phyloP scores from a whole-genome alignment of 306 rosid genomes.

The Trifolium repens region DNA sequence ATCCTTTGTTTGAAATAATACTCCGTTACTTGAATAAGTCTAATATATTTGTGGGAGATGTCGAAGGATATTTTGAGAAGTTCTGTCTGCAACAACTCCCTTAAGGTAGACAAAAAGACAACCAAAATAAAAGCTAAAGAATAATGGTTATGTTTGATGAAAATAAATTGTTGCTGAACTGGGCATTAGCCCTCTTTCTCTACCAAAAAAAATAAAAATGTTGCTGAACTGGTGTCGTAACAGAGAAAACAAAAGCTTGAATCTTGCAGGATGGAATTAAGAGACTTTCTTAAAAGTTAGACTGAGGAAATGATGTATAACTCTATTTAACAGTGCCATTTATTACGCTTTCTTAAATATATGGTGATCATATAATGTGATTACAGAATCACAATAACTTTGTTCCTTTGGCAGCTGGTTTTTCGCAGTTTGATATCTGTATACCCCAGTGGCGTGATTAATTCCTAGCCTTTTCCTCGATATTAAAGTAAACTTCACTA shows the following conservation, averaged over 20 bases:
- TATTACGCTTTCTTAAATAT: background rate
- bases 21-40: background rate
- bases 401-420: background rate
- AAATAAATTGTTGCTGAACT: conserved; percentile 12
- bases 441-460: background rate
- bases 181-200: no score
- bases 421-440: background rate
- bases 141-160: background rate
- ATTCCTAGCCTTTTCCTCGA: background rate
- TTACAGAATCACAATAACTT: background rate
- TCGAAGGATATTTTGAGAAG: background rate
- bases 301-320: no score
- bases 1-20: conserved; percentile 4
- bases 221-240: background rate
- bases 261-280: background rate
- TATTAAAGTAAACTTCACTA: background rate
- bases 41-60: background rate
- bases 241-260: background rate
- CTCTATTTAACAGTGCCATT: background rate
- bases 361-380: background rate
- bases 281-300: background rate
- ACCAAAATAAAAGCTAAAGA: background rate
- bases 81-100: conserved; percentile 7
- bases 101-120: conserved; percentile 5
- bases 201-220: no score